Evolutionary conservation across 1,284 basidiomycete species (phyloP).

Genomic region (Veloboletus limbatus): DNA sequence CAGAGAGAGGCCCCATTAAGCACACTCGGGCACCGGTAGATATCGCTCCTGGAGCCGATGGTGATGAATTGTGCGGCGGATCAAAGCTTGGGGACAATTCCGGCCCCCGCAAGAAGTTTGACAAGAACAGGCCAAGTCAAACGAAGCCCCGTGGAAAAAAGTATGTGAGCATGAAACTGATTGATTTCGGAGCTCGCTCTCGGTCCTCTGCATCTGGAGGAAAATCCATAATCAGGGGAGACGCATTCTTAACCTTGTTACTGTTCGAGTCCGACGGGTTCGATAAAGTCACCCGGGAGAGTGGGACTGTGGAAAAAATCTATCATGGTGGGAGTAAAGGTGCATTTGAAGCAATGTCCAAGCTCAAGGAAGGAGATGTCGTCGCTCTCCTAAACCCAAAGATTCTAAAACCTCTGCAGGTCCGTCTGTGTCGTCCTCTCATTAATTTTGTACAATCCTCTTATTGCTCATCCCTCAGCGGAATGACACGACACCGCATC

Average conservation of each 20-base stretch:
- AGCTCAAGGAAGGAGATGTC: conserved; percentile 84
- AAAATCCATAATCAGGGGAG: conserved; percentile 65
- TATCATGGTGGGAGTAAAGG: conserved; percentile 89
- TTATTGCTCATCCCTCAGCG: conserved; percentile 35
- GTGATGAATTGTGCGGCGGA: conserved; percentile 30
- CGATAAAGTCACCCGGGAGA: conserved; percentile 50
- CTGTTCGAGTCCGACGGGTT: conserved; percentile 84
- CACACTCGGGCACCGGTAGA: conserved; percentile 63
- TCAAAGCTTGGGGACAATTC: conserved; percentile 16
- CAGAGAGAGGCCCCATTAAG: conserved; percentile 75
- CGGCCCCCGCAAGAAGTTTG: conserved; percentile 23
- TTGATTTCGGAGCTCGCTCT: conserved; percentile 71
- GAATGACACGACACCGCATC: conserved; percentile 58
- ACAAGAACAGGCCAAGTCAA: conserved; percentile 21
- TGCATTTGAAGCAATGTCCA: conserved; percentile 86
- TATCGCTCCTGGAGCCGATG: conserved; percentile 47
- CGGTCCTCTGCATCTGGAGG: conserved; percentile 51
- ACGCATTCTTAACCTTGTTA: conserved; percentile 79
- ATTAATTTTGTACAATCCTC: neutral
- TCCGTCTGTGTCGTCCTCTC: conserved; percentile 36
- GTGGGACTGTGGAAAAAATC: conserved; percentile 53
- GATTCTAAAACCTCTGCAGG: conserved; percentile 82
- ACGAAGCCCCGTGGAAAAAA: conserved; percentile 62
- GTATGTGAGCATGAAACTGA: conserved; percentile 85
- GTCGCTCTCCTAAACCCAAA: conserved; percentile 88